Percentiles rank a stretch among this genome's conserved stretches.
These are phyloP conservation scores for Amanita phalloides DNA, from an alignment of 768 basidiomycete genomes.

Conservation along the genomic window DNA sequence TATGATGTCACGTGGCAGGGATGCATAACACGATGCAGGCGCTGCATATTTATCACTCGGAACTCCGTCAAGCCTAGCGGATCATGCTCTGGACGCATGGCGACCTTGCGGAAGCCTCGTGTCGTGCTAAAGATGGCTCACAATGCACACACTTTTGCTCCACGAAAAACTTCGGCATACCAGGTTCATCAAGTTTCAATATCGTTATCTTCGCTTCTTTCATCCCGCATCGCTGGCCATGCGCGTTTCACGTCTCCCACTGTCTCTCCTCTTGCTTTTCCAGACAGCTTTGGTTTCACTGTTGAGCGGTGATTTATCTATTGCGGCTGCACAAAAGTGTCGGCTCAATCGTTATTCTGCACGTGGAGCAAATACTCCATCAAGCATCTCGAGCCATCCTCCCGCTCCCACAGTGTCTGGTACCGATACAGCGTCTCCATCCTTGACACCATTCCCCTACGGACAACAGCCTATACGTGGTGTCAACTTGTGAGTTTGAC, in stretches of 20 bases:
- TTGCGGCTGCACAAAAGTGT: conserved; percentile 2
- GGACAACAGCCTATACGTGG: conserved; percentile 33
- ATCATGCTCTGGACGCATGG: not conserved
- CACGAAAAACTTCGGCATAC: not conserved
- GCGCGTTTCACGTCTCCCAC: not conserved
- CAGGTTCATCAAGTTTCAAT: not conserved
- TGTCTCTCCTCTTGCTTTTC: not conserved
- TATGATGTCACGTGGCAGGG: not conserved
- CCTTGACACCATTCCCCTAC: conserved; percentile 3
- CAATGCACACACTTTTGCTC: not conserved
- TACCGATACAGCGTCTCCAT: not conserved
- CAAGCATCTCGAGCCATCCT: not conserved
- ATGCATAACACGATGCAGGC: too few relatives aligned
- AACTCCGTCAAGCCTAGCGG: not conserved
- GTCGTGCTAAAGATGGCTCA: not conserved
- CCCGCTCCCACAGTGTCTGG: not conserved
- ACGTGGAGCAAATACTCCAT: not conserved
- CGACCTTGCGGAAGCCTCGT: conserved; percentile 2
- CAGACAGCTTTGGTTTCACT: not conserved
- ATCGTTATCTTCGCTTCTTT: not conserved
- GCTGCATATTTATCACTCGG: not conserved
- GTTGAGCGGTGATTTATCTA: not conserved
- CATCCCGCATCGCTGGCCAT: not conserved
- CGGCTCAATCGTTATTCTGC: not conserved
- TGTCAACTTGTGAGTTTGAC: conserved; percentile 46